Conservation (phyloP, 2,329 filamentous ascomycete species). For the Cryoendolithus antarcticus region DNA sequence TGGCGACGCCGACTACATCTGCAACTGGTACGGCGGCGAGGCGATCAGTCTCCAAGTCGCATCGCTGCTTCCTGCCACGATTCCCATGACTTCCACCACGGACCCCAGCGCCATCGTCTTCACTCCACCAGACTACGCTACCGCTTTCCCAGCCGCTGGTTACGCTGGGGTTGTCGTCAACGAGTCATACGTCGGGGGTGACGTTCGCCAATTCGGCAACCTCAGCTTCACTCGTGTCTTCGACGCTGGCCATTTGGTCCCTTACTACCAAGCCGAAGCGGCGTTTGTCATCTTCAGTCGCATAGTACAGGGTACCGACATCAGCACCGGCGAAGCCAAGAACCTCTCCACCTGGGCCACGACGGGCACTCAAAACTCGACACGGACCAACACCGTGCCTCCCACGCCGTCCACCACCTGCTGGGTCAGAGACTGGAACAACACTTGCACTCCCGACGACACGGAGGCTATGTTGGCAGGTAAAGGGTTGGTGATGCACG, state of each 20-base stretch:
- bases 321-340: slow-evolving; percentile 38
- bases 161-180: slow-evolving; percentile 63
- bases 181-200: slow-evolving; percentile 54
- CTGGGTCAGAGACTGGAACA: slow-evolving; percentile 42
- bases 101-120: not conserved
- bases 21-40: slow-evolving; percentile 61
- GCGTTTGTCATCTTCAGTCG: slow-evolving; percentile 41
- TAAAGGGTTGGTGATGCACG: slow-evolving; percentile 48
- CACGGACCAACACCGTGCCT: slow-evolving; percentile 42
- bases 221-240: slow-evolving; percentile 40
- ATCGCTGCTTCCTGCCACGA: slow-evolving; percentile 8
- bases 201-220: slow-evolving; percentile 66
- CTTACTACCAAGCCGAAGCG: slow-evolving; percentile 41
- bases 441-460: slow-evolving; percentile 43
- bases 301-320: slow-evolving; percentile 37
- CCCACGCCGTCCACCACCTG: slow-evolving; percentile 41
- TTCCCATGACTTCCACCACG: slow-evolving; percentile 6
- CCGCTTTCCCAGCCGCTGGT: slow-evolving; percentile 51
- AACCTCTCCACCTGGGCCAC: slow-evolving; percentile 43
- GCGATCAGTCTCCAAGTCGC: slow-evolving; percentile 52
- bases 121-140: slow-evolving; percentile 30
- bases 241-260: slow-evolving; percentile 41
- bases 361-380: slow-evolving; percentile 45
- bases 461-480: slow-evolving; percentile 35
- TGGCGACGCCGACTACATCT: slow-evolving; percentile 44